Evolutionary conservation across 1,284 basidiomycete genomes (phyloP).

Genomic region (Porodaedalea pini): DNA sequence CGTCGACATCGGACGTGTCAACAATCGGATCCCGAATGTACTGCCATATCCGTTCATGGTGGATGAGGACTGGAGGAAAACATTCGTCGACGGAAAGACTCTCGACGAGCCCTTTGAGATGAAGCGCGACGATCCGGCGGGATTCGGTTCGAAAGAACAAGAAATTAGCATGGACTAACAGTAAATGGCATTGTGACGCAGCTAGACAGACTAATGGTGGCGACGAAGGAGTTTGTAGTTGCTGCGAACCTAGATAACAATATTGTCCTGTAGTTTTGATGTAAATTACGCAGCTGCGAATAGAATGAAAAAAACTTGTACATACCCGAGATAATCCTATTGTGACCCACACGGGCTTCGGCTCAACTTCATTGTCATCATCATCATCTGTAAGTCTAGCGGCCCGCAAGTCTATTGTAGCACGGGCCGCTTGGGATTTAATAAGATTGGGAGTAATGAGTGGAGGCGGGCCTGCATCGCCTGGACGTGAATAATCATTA

Average conservation of each 20-base stretch:
- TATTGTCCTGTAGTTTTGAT: neutral
- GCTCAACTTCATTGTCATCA: slow-evolving; percentile 1
- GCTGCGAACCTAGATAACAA: no score
- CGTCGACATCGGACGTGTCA: neutral
- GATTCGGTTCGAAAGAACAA: slow-evolving; percentile 7
- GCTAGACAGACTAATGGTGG: no score
- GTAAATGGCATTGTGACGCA: no score
- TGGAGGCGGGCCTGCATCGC: neutral
- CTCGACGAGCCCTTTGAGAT: neutral
- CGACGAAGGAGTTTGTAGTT: no score
- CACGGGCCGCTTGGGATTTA: slow-evolving; percentile 3
- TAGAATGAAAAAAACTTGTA: no score
- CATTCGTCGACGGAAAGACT: neutral
- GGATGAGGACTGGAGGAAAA: neutral
- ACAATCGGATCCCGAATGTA: neutral
- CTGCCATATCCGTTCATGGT: slow-evolving; percentile 10
- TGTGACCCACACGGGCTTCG: neutral
- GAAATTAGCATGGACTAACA: no score
- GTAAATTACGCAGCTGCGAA: no score
- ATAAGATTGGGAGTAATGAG: neutral
- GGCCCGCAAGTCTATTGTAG: neutral
- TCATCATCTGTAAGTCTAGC: neutral
- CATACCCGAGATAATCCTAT: slow-evolving; percentile 3
- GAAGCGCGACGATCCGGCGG: neutral
- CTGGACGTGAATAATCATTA: neutral